Evolutionary conservation across 176 grass and related monocot genomes (phyloP).

Genomic region (Carex kokanica): DNA sequence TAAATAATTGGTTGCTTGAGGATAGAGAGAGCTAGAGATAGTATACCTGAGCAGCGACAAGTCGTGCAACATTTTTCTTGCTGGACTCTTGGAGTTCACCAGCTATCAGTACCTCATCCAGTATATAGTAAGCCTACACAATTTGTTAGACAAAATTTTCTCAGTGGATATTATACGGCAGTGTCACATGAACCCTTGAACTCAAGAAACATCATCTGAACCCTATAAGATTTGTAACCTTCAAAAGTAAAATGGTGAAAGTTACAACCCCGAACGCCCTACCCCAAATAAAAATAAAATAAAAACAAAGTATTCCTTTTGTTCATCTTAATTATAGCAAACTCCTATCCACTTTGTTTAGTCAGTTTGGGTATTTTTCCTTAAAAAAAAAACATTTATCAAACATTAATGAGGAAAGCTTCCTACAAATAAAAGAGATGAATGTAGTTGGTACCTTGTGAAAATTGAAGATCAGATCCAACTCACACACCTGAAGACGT

Average conservation of each 20-base stretch:
- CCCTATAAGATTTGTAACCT: background rate
- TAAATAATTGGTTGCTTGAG: background rate
- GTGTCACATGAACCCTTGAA: conserved; percentile 3
- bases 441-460: conserved; percentile 65
- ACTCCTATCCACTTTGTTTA: background rate
- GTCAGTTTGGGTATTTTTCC: background rate
- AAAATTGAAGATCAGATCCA: conserved; percentile 99
- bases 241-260: background rate
- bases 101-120: conserved; percentile 94
- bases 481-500: conserved; percentile 75
- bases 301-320: background rate
- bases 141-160: background rate
- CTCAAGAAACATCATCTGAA: background rate
- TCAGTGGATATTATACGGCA: background rate
- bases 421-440: conserved; percentile 1
- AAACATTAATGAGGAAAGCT: background rate
- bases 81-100: conserved; percentile 98
- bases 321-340: background rate
- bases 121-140: conserved; percentile 87
- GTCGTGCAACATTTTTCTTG: conserved; percentile 93
- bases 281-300: background rate
- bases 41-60: conserved; percentile 84
- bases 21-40: background rate
- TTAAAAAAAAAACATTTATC: background rate
- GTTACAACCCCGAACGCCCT: background rate